Conservation (phyloP, 345 rosid genomes). For the Syzygium grande region DNA sequence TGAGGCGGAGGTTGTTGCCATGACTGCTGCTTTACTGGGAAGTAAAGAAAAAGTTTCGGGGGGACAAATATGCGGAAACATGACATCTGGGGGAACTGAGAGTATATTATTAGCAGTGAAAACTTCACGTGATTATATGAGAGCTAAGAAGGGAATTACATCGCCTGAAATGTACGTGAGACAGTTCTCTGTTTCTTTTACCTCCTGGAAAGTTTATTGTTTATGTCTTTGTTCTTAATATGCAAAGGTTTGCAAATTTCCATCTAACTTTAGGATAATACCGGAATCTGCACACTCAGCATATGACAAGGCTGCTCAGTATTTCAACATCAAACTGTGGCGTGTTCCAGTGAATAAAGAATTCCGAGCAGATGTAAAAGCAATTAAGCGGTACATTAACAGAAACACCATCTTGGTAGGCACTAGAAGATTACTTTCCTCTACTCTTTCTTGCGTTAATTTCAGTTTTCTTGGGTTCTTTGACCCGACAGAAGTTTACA, state of each 20-base stretch:
- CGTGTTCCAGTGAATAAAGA: slow-evolving; percentile 82
- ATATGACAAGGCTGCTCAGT: slow-evolving; percentile 94
- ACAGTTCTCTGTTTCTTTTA: background rate
- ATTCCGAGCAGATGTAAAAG: slow-evolving; percentile 81
- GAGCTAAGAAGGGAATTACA: slow-evolving; percentile 68
- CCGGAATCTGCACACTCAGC: slow-evolving; percentile 96
- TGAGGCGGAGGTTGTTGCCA: slow-evolving; percentile 96
- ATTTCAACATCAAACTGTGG: slow-evolving; percentile 88
- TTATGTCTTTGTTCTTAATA: background rate
- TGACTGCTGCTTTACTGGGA: slow-evolving; percentile 87
- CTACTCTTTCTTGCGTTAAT: background rate
- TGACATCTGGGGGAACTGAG: slow-evolving; percentile 99
- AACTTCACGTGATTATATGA: slow-evolving; percentile 95
- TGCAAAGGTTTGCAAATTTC: slow-evolving; percentile 1
- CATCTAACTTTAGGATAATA: slow-evolving; percentile 59
- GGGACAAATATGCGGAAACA: slow-evolving; percentile 90
- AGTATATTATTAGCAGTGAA: slow-evolving; percentile 91
- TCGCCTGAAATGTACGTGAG: slow-evolving; percentile 71
- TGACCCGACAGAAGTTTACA: background rate
- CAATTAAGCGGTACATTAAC: slow-evolving; percentile 49
- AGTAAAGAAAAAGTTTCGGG: slow-evolving; percentile 64
- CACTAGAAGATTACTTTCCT: background rate
- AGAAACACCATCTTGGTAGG: slow-evolving; percentile 83
- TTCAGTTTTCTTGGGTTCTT: background rate
- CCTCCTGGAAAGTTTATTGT: background rate